Percentiles rank a stretch among this genome's conserved stretches.
Conservation (phyloP, 768 basidiomycete species). For the Serendipita sp. region DNA sequence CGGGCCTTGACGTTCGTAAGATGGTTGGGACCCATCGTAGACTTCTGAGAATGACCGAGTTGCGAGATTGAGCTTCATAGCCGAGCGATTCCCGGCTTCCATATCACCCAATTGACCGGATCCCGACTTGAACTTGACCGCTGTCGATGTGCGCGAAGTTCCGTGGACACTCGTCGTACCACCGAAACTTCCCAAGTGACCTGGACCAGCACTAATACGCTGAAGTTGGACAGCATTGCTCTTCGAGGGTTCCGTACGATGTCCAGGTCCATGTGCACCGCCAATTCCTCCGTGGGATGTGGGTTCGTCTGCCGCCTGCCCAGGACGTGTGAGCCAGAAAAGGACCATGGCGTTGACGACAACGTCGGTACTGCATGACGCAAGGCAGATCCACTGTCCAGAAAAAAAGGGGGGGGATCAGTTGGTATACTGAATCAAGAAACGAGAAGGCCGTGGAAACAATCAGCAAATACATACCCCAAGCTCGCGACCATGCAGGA, state of each 20-base stretch:
- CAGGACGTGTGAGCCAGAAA: constrained; percentile 1
- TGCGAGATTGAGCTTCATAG: neutral
- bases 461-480: constrained; percentile 13
- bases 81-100: neutral
- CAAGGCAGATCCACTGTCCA: neutral
- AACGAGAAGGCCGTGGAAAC: neutral
- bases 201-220: neutral
- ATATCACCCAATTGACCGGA: neutral
- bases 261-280: neutral
- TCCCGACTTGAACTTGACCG: neutral
- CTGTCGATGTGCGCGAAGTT: neutral
- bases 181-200: neutral
- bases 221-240: neutral
- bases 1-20: too few relatives aligned
- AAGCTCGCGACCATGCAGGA: constrained; percentile 30
- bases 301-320: neutral
- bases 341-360: constrained; percentile 1
- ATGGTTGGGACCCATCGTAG: neutral
- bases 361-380: neutral
- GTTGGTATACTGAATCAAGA: neutral
- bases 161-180: neutral
- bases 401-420: neutral
- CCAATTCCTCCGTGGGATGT: neutral
- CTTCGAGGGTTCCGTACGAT: neutral
- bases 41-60: neutral